Percentiles rank a stretch among this genome's conserved stretches.
Evolutionary conservation across 331 rosid species (phyloP).

Genomic region (Quercus tomentella): DNA sequence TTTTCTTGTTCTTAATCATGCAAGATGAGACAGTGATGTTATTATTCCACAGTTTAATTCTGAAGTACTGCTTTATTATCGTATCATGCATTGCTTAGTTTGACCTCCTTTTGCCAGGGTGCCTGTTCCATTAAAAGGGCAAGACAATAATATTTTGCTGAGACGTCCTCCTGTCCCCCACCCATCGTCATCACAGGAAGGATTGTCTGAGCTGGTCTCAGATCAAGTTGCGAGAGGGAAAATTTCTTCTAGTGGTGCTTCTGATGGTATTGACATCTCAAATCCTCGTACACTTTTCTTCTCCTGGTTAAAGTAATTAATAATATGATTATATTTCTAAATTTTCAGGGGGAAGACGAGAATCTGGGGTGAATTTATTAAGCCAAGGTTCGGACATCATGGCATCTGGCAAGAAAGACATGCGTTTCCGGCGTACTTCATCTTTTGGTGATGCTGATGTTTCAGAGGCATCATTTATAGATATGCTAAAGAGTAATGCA

Average conservation of each 20-base stretch:
- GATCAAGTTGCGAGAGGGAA: slow-evolving; percentile 40
- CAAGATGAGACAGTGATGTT: background rate
- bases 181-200: slow-evolving; percentile 40
- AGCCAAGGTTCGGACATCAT: slow-evolving; percentile 31
- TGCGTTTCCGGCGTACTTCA: slow-evolving; percentile 28
- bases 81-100: background rate
- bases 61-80: background rate
- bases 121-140: slow-evolving; percentile 29
- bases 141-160: slow-evolving; percentile 35
- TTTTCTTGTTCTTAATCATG: background rate
- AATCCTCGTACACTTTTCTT: background rate
- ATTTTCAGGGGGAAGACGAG: slow-evolving; percentile 38
- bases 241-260: slow-evolving; percentile 2
- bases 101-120: slow-evolving; percentile 24
- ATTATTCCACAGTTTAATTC: no score
- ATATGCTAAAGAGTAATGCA: slow-evolving; percentile 49
- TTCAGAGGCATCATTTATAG: slow-evolving; percentile 51
- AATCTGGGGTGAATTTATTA: slow-evolving; percentile 6
- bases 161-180: slow-evolving; percentile 54
- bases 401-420: slow-evolving; percentile 33
- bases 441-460: slow-evolving; percentile 39
- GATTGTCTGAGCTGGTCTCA: slow-evolving; percentile 34
- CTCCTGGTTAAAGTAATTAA: background rate
- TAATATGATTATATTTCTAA: background rate
- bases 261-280: slow-evolving; percentile 36